Evolutionary conservation across 2,329 filamentous ascomycete species (phyloP), one percentile per base, ranked within the genome.

Genomic region (Cytospora piceicola): DNA sequence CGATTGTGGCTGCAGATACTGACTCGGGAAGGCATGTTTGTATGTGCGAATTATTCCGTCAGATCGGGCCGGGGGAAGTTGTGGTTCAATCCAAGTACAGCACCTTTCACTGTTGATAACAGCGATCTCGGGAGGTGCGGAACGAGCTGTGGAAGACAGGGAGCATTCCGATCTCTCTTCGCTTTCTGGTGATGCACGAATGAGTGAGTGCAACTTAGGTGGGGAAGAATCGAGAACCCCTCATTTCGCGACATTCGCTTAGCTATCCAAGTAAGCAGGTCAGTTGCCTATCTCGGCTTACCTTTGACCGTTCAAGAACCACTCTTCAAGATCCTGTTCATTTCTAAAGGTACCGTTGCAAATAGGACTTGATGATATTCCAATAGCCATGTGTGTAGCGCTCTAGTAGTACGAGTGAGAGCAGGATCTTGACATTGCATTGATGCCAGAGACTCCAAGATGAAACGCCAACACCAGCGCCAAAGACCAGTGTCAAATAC

Each of bases 391-490:
- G 12, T 32, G 30, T 14, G 14, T 8, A 34, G 32, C 11, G 32
- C 34, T 36, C 34, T 15, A 36, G 34, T 15, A 36, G 34, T 14
- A 12, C 11, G 11, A 36, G 34, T n/a, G 11, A 8, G 7, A 34
- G 2, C 34, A 36, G 34, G 34, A 34, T 34, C 15, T 15, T 12
- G 15, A n/a, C n/a, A n/a, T n/a, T n/a, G n/a, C n/a, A 36, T 36
- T 36, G 34, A 36, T 36, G 34, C 34, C 14, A 17, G 39, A 12
- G 39, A 7, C 46, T 24, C n/a, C 4, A 24, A 2, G 22, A 49
- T 49, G 46, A 49, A 24, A 49, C 46, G 46, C 46, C 46, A 24
- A 24, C 46, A 49, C 46, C n/a, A 49, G 46, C 46, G 46, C 46
- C n/a, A 49, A 42, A 42, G 3, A 22, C 42, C 42, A 49, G 42